Evolutionary conservation across 768 basidiomycete genomes (phyloP), one percentile per base, ranked within the genome.

Genomic region (Termitomyces bulborhizus): DNA sequence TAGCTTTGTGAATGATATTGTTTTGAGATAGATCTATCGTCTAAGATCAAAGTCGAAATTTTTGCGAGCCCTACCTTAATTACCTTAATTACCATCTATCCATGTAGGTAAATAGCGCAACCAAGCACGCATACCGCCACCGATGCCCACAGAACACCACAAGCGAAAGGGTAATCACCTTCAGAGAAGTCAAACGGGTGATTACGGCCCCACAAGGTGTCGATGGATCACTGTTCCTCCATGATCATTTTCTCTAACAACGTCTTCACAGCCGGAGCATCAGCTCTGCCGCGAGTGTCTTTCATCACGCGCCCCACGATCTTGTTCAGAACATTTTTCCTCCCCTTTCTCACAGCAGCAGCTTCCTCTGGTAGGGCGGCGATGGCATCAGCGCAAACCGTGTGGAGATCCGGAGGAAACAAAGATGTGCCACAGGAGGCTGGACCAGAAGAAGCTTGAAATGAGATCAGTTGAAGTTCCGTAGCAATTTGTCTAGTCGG

Each of bases 261-360:
- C 29, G 66, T 69, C 62, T 72, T 80, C 18, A 80, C 83, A 27
- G 73, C 72, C 54, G 76, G 75, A 0, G 93, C 89, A 69, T 96
- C 85, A 13, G 86, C 91, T 44, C 82, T 78, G 15, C 96, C 96
- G 55, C 81, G 74, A 59, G 84, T 90, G 48, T 79, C 68, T 68
- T 84, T 86, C 90, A 98, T 94, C 29, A 96, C 90, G 62, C 81
- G 76, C 0, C 94, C 94, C 1, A 95, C 76, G 43, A 98, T 76
- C 57, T 86, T 85, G 72, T 89, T 89, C 39, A 94, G 60, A 5
- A 91, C 91, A 56, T 85, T 88, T n/a, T 69, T 70, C 51, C 88
- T 86, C 0, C 95, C 94, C 16, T 73, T 72, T 15, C 79, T 78
- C 39, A 87, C 78, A 16, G 83, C 86, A 4, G 76, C 76, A 2